Percentiles rank a stretch among this genome's conserved stretches.
Evolutionary conservation across 257 asterid species (phyloP).

Genomic region (Solanum megistacrolobum): DNA sequence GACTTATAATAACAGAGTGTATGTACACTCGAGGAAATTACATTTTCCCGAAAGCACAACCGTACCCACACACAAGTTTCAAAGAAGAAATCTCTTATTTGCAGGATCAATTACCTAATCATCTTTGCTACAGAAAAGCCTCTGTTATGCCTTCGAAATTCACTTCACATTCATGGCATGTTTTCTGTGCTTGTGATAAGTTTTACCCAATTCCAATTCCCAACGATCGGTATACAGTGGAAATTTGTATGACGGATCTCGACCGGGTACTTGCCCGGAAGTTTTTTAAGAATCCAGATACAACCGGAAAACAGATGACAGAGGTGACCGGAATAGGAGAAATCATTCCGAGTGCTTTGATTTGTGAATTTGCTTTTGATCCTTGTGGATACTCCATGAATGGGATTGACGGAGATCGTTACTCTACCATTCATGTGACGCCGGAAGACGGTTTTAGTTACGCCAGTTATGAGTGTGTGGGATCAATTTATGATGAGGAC

Average conservation of each 20-base stretch:
- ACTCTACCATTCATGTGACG: conserved; percentile 91
- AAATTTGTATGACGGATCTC: conserved; percentile 86
- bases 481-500: conserved; percentile 25
- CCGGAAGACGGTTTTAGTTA: conserved; percentile 96
- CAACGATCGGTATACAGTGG: conserved; percentile 40
- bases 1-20: conserved; percentile 55
- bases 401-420: conserved; percentile 63
- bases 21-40: conserved; percentile 90
- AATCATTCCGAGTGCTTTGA: conserved; percentile 37
- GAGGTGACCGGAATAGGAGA: conserved; percentile 43
- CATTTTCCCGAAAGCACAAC: conserved; percentile 85
- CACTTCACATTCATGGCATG: conserved; percentile 74
- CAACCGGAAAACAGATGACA: conserved; percentile 80
- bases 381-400: conserved; percentile 99
- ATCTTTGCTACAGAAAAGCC: conserved; percentile 44
- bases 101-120: conserved; percentile 44
- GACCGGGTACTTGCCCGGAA: conserved; percentile 54
- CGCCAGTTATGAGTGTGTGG: conserved; percentile 80
- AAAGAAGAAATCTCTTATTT: conserved; percentile 53
- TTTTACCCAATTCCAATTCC: neutral
- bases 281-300: conserved; percentile 47
- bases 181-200: conserved; percentile 43
- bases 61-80: conserved; percentile 69
- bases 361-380: conserved; percentile 87
- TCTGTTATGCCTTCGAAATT: conserved; percentile 44